Evolutionary conservation across 208 protist genomes (phyloP).

Genomic region (Novymonas esmeraldas): DNA sequence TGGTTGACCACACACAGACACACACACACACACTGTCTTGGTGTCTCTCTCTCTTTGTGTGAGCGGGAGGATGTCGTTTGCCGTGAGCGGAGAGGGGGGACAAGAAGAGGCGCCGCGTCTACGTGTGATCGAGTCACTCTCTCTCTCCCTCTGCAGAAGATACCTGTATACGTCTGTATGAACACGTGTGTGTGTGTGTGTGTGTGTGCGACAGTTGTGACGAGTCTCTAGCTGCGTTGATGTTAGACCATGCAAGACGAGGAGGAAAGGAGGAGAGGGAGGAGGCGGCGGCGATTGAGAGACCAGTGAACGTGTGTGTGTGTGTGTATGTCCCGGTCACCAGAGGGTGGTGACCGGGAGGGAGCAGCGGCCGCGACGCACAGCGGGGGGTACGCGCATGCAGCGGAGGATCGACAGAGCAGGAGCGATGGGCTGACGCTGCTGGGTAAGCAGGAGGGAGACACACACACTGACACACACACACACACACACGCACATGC

Average conservation of each 20-base stretch:
- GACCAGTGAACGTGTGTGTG: background rate
- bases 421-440: background rate
- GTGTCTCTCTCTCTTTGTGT: background rate
- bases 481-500: background rate
- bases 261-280: background rate
- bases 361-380: background rate
- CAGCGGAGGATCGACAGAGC: background rate
- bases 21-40: no score
- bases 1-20: background rate
- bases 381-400: background rate
- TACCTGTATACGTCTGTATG: no score
- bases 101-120: no score
- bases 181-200: no score
- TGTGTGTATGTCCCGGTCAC: no score
- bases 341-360: background rate
- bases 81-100: no score
- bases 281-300: background rate
- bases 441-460: background rate
- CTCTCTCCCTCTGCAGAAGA: no score
- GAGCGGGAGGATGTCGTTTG: no score
- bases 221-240: no score
- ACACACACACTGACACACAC: background rate
- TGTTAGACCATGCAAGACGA: no score
- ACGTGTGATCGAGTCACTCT: no score
- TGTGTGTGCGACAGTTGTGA: no score